Evolutionary conservation across 768 basidiomycete species (phyloP), one percentile per base, ranked within the genome.

Genomic region (Agrocybe pediades): DNA sequence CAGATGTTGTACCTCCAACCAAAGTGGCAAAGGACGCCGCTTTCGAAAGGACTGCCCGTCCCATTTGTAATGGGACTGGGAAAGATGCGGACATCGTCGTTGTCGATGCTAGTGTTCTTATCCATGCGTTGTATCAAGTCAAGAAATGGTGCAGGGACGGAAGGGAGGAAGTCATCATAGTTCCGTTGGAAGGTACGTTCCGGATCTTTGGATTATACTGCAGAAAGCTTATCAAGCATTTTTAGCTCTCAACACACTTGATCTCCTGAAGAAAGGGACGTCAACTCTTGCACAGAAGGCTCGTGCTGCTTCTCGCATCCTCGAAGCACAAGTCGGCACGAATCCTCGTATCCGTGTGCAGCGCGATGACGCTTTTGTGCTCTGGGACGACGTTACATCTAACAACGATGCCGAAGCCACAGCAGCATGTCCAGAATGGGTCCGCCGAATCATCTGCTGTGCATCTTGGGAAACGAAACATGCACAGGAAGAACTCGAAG

Each of bases 191-290:
- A 82, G 92, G 94, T 94, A 57, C 46, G 80, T 74, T 30, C 26
- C 25, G 3, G 2, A n/a, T 1, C 21, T 23, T 26, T 41, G 27
- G 17, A 21, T 15, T 20, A 5, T 11, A 11, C 16, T 24, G 2
- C 9, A 15, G 21, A 19, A 53, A 8, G 17, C 33, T 26, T n/a
- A 42, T 46, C 33, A 23, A 23, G 2, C 2, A 19, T 1, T 33
- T 1, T 33, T 24, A 96, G 94, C 89, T 8, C 79, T 97, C 23
- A 95, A 94, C 63, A 95, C 94, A 0, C 80, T 97, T 2, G 95
- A 97, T 65, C 74, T 95, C 1, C 81, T 96, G 64, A 97, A 97
- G 81, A 97, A 96, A 66, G 94, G 94, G 1, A 85, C 86, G 0
- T 88, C 79, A 23, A 72, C 82, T 0, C 78, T 93, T 9, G 92